Conservation (phyloP, 257 asterid genomes). For the Lantana camara region DNA sequence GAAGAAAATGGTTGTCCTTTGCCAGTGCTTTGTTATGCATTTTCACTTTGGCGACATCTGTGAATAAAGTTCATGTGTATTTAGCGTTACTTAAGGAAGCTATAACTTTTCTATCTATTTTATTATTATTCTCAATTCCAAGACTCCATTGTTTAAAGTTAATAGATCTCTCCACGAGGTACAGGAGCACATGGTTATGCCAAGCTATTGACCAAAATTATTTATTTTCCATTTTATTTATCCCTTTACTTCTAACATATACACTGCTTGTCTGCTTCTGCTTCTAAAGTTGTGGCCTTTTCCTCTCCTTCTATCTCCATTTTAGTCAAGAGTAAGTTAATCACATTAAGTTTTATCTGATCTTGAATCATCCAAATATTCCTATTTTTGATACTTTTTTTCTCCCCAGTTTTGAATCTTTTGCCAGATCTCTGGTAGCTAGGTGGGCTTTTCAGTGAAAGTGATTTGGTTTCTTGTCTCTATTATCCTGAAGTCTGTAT, state of each 20-base stretch:
- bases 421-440: conserved; percentile 34
- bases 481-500: conserved; percentile 30
- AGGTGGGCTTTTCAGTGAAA: conserved; percentile 49
- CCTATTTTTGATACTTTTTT: too few species aligned
- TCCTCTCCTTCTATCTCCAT: conserved; percentile 26
- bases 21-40: conserved; percentile 19
- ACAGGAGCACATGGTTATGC: conserved; percentile 59
- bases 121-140: conserved; percentile 36
- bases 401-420: neutral
- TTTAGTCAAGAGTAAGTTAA: neutral
- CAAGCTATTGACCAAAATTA: conserved; percentile 44
- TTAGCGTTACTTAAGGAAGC: conserved; percentile 49
- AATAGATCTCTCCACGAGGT: conserved; percentile 53
- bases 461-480: conserved; percentile 51
- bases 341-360: conserved; percentile 7
- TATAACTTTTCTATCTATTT: conserved; percentile 29
- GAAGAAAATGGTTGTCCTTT: conserved; percentile 28
- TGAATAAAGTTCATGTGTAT: conserved; percentile 51
- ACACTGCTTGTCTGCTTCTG: neutral
- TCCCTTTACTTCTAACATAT: neutral
- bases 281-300: conserved; percentile 22
- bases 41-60: conserved; percentile 39
- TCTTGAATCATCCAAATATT: too few species aligned
- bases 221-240: neutral
- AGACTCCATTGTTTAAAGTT: conserved; percentile 37